Conservation (phyloP, 129 eudicot species). For the Artemisia annua region DNA sequence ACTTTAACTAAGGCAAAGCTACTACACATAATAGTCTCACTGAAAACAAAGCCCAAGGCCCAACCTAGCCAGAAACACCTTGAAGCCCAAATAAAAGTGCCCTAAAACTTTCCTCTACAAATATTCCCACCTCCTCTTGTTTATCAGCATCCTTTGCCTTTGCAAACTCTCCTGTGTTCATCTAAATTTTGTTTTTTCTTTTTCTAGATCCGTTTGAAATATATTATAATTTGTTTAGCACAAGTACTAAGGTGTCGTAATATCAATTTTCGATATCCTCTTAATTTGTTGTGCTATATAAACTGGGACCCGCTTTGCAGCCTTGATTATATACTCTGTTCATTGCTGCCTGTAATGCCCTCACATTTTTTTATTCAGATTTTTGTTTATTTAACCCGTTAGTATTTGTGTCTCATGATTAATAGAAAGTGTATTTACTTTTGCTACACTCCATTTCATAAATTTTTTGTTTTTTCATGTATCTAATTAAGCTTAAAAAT, state of each 20-base stretch:
- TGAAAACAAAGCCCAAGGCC: background rate
- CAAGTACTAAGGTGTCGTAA: slow-evolving; percentile 41
- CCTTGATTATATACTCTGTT: slow-evolving; percentile 26
- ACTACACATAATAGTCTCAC: background rate
- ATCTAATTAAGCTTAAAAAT: too few relatives aligned
- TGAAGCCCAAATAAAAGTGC: background rate
- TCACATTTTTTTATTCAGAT: background rate
- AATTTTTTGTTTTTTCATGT: too few relatives aligned
- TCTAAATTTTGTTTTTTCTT: too few relatives aligned
- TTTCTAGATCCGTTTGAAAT: too few relatives aligned
- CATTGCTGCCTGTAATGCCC: slow-evolving; percentile 45
- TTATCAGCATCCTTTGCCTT: background rate
- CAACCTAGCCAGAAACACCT: background rate
- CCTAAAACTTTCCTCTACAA: background rate
- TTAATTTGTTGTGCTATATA: slow-evolving; percentile 33
- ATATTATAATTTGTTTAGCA: slow-evolving; percentile 1
- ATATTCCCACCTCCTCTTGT: background rate
- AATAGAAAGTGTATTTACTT: background rate
- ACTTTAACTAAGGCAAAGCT: background rate
- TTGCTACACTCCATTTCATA: too few relatives aligned
- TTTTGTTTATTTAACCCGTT: background rate
- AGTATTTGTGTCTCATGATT: too few relatives aligned
- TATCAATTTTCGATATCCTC: slow-evolving; percentile 27
- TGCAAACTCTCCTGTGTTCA: too few relatives aligned
- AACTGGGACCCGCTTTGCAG: slow-evolving; percentile 48